Base-by-base conservation (phyloP, 2,329 filamentous ascomycete species). In the Colletotrichum sp. region DNA sequence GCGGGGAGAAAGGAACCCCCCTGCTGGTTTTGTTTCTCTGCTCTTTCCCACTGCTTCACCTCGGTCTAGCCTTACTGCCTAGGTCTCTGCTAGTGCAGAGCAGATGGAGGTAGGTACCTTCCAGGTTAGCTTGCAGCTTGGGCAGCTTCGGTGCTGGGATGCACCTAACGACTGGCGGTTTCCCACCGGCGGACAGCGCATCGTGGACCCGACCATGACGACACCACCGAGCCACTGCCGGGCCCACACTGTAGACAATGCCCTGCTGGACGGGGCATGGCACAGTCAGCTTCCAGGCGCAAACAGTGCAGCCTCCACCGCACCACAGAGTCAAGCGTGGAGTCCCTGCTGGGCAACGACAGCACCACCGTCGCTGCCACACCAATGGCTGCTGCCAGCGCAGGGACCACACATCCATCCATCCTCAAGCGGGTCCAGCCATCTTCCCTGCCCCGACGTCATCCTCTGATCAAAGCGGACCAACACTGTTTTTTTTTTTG, bases 141-240 rank as follows among this genome's bases (percentile, higher is more conserved):
- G 63, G 18, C 26, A 30, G 36, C 21, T 30, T 67, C 16, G 55
- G 36, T 32, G n/a, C 52, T 28, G 55, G 66, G 67, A 49, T 70
- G 59, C n/a, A 49, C 44, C 44, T 13, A 21, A 49, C n/a, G 44
- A 49, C 62, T 34, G 55, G 32, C 69, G 18, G 66, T 44, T 71
- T 70, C 57, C 59, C 59, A 32, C 71, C 24, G 68, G 32, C 60
- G 62, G 32, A 72, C 72, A 75, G 72, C 68, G 30, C 72, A 75
- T 75, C 39, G 72, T 75, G 68, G 52, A 18, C 44, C n/a, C 44
- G 44, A 49, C 65, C 71, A 77, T 77, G 75, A 77, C 75, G 75
- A 77, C 75, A 77, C 75, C 62, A 67, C 75, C 63, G 67, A 71
- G 72, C 75, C 75, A 77, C 67, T 77, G 67, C 71, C 71, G 67